Evolutionary conservation across 257 asterid genomes (phyloP), one percentile per base, ranked within the genome.

Genomic region (Salvia splendens): DNA sequence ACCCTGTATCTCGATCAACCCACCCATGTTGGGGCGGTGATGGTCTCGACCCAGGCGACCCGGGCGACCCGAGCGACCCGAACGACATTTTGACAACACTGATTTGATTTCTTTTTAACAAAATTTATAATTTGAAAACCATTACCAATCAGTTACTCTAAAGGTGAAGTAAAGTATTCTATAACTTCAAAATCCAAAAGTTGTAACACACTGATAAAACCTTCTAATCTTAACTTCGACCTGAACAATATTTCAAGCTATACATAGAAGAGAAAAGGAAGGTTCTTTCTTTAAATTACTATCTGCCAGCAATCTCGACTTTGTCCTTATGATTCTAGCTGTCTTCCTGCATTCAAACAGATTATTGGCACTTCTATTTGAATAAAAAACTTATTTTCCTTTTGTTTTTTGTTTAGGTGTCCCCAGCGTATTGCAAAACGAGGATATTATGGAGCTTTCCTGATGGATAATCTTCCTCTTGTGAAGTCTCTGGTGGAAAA

Each of bases 391-490:
- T 64, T 35, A 60, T 65, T 30, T 50, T 30, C 17, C 47, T 48
- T 24, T 72, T 33, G 47, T 6, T 33, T 38, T 38, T 67, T 59
- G 0, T 83, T 17, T 65, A 91, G 99, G 70, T 94, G 99, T 72
- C 97, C 99, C 32, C 99, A 94, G 73, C 92, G 96, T 12, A 94
- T 94, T 48, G 99, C 97, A 2, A 84, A 82, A 72, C 79, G 96
- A 5, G 99, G 99, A 15, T 74, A 94, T 62, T 94, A 94, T 49
- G 97, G 99, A 70, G 97, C 97, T 72, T 94, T 94, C 81, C 91
- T 94, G 58, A 94, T 94, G 99, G 97, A 94, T 50, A 88, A 94
- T 69, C 99, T 94, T 70, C 87, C 96, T 54, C 85, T 91, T 4
- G 88, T 88, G 59, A 91, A 85, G 71, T 88, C 93, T 41, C 84